Base-by-base conservation (phyloP, 345 rosid species). In the Limnanthes douglasii region DNA sequence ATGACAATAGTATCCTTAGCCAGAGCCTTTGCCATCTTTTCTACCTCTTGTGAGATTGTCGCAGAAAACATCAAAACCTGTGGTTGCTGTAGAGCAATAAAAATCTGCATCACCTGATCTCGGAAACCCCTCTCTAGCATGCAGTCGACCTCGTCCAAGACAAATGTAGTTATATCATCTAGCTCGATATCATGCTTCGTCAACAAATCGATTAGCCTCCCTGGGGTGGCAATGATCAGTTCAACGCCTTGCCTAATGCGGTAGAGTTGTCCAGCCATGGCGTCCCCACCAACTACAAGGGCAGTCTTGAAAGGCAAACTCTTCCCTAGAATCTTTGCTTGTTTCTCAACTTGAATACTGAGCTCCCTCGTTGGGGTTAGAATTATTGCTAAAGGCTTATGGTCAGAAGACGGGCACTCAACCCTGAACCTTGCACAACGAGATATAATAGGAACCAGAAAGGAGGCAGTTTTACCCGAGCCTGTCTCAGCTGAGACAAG, bases 281-380 rank as follows among this genome's bases (percentile, higher is more conserved):
- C 66, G 48, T 79, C 86, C 7, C 93, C 95, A 30, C 95, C 95
- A 36, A 83, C 93, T 27, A 83, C 83, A 21, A 83, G 95, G 2
- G 97, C 97, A 32, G 93, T 78, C 59, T 76, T 83, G 50, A 88
- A 83, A 17, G 81, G 93, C 59, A 88, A 59, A 38, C 93, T 95
- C 61, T 69, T 78, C n/a, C 90, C 95, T 17, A 88, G 72, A 48
- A 69, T 37, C 73, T 88, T 88, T 16, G 97, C 97, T 50, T 76
- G 83, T 29, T 75, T 80, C 68, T 88, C 97, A 21, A 82, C 73
- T 60, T 88, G 97, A 44, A 76, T 66, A 26, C 78, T 73, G 10
- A 88, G 86, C 62, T 88, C 95, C 57, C 97, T 75, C 13, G 90
- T 83, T 36, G 97, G 97, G 37, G 83, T 62, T 39, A 88, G 45